phyloP scores from a whole-genome alignment of 2,329 filamentous ascomycete genomes.

The Phyllachora maydis region DNA sequence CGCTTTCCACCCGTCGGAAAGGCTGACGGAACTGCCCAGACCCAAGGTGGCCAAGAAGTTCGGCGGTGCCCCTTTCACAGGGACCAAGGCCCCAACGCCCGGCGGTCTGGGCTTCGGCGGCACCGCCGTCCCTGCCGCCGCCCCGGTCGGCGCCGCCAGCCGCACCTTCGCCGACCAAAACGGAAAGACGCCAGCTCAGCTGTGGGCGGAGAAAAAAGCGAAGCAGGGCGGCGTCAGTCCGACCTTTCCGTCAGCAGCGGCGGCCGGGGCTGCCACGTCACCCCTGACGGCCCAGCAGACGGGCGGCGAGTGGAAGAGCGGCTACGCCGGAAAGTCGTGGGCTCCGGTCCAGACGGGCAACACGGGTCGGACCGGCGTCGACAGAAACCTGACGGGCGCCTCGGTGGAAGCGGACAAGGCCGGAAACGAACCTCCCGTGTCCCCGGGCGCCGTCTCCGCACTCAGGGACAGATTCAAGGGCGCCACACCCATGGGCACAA shows the following conservation, averaged over 20 bases:
- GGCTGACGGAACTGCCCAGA: conserved; percentile 75
- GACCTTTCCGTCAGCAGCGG: too few species aligned
- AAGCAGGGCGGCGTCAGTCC: conserved; percentile 51
- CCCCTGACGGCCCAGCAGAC: conserved; percentile 49
- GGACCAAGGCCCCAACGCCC: conserved; percentile 77
- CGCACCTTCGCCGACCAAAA: conserved; percentile 87
- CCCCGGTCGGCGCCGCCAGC: conserved; percentile 61
- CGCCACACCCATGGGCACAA: conserved; percentile 49
- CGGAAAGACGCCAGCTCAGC: conserved; percentile 88
- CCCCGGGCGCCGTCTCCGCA: conserved; percentile 45
- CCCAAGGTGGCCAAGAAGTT: conserved; percentile 90
- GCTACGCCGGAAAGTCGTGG: conserved; percentile 81
- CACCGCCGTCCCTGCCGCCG: conserved; percentile 34
- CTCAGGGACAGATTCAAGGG: conserved; percentile 71
- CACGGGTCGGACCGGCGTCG: conserved; percentile 42
- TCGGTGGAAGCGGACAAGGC: conserved; percentile 19
- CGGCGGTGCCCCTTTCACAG: conserved; percentile 51
- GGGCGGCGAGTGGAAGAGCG: conserved; percentile 74
- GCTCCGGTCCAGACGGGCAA: conserved; percentile 57
- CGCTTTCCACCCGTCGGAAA: conserved; percentile 56
- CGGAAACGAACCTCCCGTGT: conserved; percentile 27
- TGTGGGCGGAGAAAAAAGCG: conserved; percentile 96
- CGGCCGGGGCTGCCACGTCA: conserved; percentile 22
- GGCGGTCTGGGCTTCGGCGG: conserved; percentile 42
- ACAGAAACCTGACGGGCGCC: conserved; percentile 43